Percentiles rank a stretch among this genome's conserved stretches.
Evolutionary conservation across 176 grass and related monocot species (phyloP).

Genomic region (Tuctoria greenei): DNA sequence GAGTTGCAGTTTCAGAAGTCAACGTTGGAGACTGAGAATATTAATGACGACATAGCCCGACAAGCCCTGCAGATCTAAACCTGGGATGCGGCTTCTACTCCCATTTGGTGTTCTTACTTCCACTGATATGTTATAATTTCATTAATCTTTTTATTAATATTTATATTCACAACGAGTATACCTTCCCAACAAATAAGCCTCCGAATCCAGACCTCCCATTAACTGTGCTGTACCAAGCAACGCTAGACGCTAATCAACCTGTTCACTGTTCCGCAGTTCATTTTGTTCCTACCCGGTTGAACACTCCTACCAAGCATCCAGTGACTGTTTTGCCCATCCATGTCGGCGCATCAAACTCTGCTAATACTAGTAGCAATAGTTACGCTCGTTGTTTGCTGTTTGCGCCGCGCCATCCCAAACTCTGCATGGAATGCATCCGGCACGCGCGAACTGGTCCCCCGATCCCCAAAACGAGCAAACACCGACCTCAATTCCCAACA

Average conservation of each 20-base stretch:
- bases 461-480: conserved; percentile 32
- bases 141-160: no score
- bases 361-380: conserved; percentile 4
- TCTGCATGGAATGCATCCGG: conserved; percentile 32
- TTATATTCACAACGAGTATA: no score
- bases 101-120: no score
- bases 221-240: not conserved
- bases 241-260: no score
- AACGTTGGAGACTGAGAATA: not conserved
- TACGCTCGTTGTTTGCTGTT: conserved; percentile 19
- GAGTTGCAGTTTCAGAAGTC: not conserved
- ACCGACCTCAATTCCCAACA: conserved; percentile 25
- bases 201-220: no score
- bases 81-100: no score
- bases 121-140: no score
- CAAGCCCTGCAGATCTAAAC: not conserved
- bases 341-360: conserved; percentile 14
- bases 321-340: not conserved
- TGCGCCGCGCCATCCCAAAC: not conserved
- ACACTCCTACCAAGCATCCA: no score
- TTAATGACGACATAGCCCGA: not conserved
- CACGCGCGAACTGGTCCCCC: conserved; percentile 12
- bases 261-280: no score
- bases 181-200: no score
- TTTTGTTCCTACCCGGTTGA: no score